Evolutionary conservation across 495 filamentous ascomycete species (phyloP).

Genomic region (Tuber indicum): DNA sequence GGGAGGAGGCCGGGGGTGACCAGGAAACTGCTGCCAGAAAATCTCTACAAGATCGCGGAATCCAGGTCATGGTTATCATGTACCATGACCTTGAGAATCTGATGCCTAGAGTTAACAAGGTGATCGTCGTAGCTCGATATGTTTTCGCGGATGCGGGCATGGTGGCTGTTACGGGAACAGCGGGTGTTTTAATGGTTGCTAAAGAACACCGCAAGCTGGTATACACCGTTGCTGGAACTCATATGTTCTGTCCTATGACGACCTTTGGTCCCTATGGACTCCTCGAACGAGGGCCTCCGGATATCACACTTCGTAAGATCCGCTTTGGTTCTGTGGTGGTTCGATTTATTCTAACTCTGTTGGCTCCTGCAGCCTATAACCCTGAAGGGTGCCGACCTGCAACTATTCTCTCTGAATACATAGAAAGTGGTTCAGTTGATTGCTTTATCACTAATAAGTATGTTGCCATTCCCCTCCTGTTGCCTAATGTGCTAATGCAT

Average conservation of each 20-base stretch:
- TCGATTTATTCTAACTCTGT: neutral
- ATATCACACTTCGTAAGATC: neutral
- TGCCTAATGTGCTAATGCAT: neutral
- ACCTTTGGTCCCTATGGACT: constrained; percentile 20
- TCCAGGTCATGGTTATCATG: constrained; percentile 39
- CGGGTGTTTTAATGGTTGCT: constrained; percentile 30
- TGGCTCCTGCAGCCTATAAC: neutral
- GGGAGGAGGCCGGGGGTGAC: constrained; percentile 26
- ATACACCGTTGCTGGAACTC: constrained; percentile 33
- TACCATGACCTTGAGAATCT: constrained; percentile 37
- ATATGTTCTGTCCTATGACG: constrained; percentile 36
- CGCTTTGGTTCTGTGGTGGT: neutral
- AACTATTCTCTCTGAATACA: constrained; percentile 2
- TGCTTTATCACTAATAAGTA: constrained; percentile 41
- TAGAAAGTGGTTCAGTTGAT: constrained; percentile 19
- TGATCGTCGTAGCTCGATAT: constrained; percentile 36
- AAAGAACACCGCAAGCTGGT: constrained; percentile 34
- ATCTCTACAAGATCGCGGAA: constrained; percentile 34
- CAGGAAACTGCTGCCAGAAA: constrained; percentile 28
- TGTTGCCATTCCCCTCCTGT: neutral
- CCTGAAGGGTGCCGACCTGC: neutral
- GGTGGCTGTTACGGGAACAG: constrained; percentile 34
- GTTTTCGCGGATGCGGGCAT: constrained; percentile 36
- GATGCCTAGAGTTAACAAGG: constrained; percentile 40
- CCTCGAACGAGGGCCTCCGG: constrained; percentile 16